These are phyloP conservation scores for Phytophthora macrochlamydospora DNA, from an alignment of 352 stramenopile species.

Conservation along the genomic window DNA sequence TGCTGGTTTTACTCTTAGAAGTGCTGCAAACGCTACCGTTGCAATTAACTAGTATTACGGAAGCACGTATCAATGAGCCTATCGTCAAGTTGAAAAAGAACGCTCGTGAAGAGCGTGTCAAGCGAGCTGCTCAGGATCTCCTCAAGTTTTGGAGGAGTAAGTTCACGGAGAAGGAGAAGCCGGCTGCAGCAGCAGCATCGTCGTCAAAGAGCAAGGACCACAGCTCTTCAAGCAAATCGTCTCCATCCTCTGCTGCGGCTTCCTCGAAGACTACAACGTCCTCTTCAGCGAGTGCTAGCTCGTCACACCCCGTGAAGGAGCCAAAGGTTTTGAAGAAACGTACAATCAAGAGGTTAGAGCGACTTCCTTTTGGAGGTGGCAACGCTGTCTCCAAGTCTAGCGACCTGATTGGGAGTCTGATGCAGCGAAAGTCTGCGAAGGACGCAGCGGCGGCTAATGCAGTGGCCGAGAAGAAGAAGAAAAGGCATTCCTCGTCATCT, in stretches of 20 bases:
- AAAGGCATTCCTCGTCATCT: slow-evolving; percentile 37
- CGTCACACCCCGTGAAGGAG: slow-evolving; percentile 29
- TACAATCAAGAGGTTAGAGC: slow-evolving; percentile 81
- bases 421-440: slow-evolving; percentile 85
- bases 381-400: slow-evolving; percentile 70
- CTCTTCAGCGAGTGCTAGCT: slow-evolving; percentile 11
- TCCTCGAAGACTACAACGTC: slow-evolving; percentile 27
- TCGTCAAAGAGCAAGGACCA: slow-evolving; percentile 2
- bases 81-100: slow-evolving; percentile 88
- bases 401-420: slow-evolving; percentile 83
- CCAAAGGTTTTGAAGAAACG: slow-evolving; percentile 64
- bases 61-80: slow-evolving; percentile 88
- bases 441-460: slow-evolving; percentile 18
- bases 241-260: slow-evolving; percentile 20
- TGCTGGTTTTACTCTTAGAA: slow-evolving; percentile 82
- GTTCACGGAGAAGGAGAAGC: slow-evolving; percentile 87
- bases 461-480: slow-evolving; percentile 23
- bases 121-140: slow-evolving; percentile 78
- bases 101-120: slow-evolving; percentile 78
- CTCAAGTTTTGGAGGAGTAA: slow-evolving; percentile 86
- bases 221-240: slow-evolving; percentile 14
- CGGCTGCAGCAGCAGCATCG: slow-evolving; percentile 28
- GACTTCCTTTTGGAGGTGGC: slow-evolving; percentile 63
- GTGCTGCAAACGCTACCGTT: slow-evolving; percentile 82
- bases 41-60: slow-evolving; percentile 87